A percentile compares a stretch with the other conserved stretches of the same genome.
Conservation (phyloP, 805 yeast species). For the Yueomyces sp. region DNA sequence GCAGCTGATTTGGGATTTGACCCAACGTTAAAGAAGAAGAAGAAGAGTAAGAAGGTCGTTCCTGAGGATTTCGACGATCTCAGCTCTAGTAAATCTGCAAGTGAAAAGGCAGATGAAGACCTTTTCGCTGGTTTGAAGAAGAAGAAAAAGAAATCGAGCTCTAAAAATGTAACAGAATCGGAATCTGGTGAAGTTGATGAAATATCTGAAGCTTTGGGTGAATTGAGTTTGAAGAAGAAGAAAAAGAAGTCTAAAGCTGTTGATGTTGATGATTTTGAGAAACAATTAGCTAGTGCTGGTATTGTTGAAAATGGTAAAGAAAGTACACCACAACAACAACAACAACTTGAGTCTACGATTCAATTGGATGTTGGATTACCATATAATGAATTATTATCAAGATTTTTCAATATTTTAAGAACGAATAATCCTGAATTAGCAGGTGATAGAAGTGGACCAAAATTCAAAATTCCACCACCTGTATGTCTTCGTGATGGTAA, state of each 20-base stretch:
- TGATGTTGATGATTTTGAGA: constrained; percentile 77
- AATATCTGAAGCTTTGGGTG: constrained; percentile 52
- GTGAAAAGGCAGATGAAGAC: constrained; percentile 39
- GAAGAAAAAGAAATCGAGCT: constrained; percentile 56
- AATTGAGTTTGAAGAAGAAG: constrained; percentile 68
- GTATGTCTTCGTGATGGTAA: constrained; percentile 95
- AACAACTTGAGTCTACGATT: constrained; percentile 14
- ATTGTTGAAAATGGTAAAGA: constrained; percentile 37
- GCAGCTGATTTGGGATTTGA: constrained; percentile 47
- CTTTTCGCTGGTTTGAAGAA: constrained; percentile 71
- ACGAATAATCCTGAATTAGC: constrained; percentile 97
- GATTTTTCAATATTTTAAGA: constrained; percentile 78
- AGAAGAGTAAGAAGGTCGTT: constrained; percentile 46
- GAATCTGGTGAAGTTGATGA: constrained; percentile 30
- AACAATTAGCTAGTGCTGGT: constrained; percentile 84
- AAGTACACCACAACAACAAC: constrained; percentile 17
- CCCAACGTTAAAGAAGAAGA: constrained; percentile 65
- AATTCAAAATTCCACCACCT: constrained; percentile 96
- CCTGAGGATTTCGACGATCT: constrained; percentile 28
- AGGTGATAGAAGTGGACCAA: constrained; percentile 85
- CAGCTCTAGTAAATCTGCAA: constrained; percentile 19
- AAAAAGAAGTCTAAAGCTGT: constrained; percentile 48
- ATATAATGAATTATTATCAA: constrained; percentile 62
- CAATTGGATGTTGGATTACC: constrained; percentile 47
- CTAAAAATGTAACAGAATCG: constrained; percentile 26